These are phyloP conservation scores for Coemansia sp. DNA, from an alignment of 192 early-diverging fungal genomes.

Conservation along the genomic window DNA sequence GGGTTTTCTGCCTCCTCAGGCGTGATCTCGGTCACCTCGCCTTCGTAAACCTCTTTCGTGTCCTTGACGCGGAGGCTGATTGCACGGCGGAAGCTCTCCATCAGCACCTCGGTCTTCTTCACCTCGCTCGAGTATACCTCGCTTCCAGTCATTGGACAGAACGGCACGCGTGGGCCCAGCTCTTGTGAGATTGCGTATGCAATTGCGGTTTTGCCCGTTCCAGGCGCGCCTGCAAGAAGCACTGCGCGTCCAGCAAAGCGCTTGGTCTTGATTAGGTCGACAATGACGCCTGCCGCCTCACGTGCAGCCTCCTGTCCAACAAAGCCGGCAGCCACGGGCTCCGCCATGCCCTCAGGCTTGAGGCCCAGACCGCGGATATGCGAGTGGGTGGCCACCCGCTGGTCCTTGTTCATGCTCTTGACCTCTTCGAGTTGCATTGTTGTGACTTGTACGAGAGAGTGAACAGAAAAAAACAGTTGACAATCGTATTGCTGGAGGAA, in stretches of 20 bases:
- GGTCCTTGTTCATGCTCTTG: conserved; percentile 87
- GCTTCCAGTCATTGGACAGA: conserved; percentile 98
- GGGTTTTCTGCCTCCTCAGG: conserved; percentile 99
- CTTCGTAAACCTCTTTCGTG: conserved; percentile 99
- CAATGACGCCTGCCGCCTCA: conserved; percentile 94
- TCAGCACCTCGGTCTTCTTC: conserved; percentile 99
- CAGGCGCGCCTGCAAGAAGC: conserved; percentile 93
- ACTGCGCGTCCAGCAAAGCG: conserved; percentile 98
- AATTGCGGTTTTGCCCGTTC: conserved; percentile 98
- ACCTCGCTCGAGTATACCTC: conserved; percentile 98
- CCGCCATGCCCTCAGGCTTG: conserved; percentile 83
- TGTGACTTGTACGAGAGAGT: not conserved
- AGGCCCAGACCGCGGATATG: conserved; percentile 97
- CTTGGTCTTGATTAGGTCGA: conserved; percentile 92
- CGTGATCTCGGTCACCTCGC: conserved; percentile 96
- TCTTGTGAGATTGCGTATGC: conserved; percentile 97
- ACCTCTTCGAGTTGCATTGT: conserved; percentile 94
- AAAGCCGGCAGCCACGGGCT: conserved; percentile 89
- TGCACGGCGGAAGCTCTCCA: conserved; percentile 98
- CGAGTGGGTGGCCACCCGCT: conserved; percentile 94
- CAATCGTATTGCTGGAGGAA: not conserved
- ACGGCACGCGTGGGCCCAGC: conserved; percentile 97
- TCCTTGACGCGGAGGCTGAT: conserved; percentile 98
- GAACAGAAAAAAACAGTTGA: not conserved
- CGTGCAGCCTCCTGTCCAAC: conserved; percentile 97